These are phyloP conservation scores for Colletotrichum lindemuthianum DNA, from an alignment of 2,329 filamentous ascomycete species.

Conservation along the genomic window DNA sequence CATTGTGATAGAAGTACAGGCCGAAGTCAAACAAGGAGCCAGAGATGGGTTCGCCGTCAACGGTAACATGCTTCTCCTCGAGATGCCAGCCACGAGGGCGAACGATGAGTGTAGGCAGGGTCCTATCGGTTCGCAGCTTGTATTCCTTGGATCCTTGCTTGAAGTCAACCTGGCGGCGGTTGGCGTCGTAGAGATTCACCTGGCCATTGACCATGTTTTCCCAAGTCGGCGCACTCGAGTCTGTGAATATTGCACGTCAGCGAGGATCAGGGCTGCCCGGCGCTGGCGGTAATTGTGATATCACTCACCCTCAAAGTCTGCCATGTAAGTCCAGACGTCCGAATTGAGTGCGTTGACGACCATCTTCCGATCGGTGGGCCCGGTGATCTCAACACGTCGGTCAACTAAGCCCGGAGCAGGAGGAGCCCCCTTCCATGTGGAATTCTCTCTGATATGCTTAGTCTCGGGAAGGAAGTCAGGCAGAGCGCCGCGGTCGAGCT, in stretches of 20 bases:
- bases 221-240: slow-evolving; percentile 96
- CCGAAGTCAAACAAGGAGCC: slow-evolving; percentile 96
- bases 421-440: slow-evolving; percentile 90
- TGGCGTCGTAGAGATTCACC: slow-evolving; percentile 96
- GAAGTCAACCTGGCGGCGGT: slow-evolving; percentile 94
- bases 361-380: slow-evolving; percentile 98
- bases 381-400: slow-evolving; percentile 95
- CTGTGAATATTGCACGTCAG: slow-evolving; percentile 54
- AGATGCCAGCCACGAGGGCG: slow-evolving; percentile 97
- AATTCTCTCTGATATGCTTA: slow-evolving; percentile 91
- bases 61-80: slow-evolving; percentile 96
- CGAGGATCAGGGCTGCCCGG: background rate
- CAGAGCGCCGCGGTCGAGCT: slow-evolving; percentile 88
- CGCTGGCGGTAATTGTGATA: background rate
- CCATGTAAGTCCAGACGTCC: slow-evolving; percentile 99
- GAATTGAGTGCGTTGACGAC: slow-evolving; percentile 97
- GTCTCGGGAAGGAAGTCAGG: slow-evolving; percentile 97
- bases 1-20: slow-evolving; percentile 99
- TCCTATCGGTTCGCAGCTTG: slow-evolving; percentile 92
- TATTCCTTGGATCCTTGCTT: slow-evolving; percentile 96
- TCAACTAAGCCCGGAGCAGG: slow-evolving; percentile 94
- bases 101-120: slow-evolving; percentile 88
- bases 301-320: slow-evolving; percentile 88
- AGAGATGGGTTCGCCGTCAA: slow-evolving; percentile 94
- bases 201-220: slow-evolving; percentile 99